Evolutionary conservation across 306 rosid genomes (phyloP), one percentile per base, ranked within the genome.

Genomic region (Glycine tomentella): DNA sequence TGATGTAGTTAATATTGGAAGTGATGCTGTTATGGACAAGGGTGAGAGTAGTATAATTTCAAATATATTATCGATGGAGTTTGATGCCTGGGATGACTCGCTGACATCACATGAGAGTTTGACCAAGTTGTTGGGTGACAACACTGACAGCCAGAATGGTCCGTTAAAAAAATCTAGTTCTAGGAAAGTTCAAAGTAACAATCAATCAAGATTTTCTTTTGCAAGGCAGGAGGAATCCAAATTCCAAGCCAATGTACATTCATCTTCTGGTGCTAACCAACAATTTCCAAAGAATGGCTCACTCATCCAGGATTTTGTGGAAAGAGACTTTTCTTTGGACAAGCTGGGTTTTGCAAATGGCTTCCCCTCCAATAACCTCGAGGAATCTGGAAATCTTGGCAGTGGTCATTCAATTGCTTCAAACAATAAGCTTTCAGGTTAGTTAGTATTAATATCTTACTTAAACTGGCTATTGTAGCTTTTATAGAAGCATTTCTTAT

Each of bases 21-120:
- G 73, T 48, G 78, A 81, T 74, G 76, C 80, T 84, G 59, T 79
- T 64, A 70, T 86, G 49, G 97, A 90, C 83, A 92, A 81, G 86
- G 97, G 97, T 66, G 98, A 95, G 85, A 90, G 84, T 80, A 91
- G 94, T 84, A 92, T 92, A 86, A 95, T 95, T 85, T 92, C 99
- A 62, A 90, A 95, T 89, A 95, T 95, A 74, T 86, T 95, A 44
- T 91, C 97, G 34, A 79, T 91, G 92, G 94, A 95, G 53, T 92
- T 83, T 55, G 92, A 90, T 58, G 44, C 93, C 7, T 95, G 97
- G 93, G 86, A 87, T 87, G 92, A 89, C 65, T 85, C 97, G 10
- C 40, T 92, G 44, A 53, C 87, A n/a, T 92, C 97, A 20, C 92
- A 89, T 63, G 87, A 91, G 65, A 85, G 84, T 82, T 84, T 92